Percentiles rank a stretch among this genome's conserved stretches.
phyloP scores from a whole-genome alignment of 768 basidiomycete genomes.

The Candolleomyces aberdarensis region DNA sequence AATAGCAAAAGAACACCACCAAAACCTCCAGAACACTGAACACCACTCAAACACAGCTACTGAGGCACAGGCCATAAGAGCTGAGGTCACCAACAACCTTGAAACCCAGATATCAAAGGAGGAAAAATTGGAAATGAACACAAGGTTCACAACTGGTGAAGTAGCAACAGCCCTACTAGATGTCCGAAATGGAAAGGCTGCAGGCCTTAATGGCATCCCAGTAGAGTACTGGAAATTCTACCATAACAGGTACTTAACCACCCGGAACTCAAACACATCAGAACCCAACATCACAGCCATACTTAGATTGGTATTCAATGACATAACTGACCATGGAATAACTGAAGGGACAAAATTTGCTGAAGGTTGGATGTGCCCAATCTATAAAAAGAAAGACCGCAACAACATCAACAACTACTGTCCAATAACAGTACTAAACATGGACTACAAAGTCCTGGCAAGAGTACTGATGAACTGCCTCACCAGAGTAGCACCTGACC shows the following conservation, averaged over 20 bases:
- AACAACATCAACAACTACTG: slow-evolving; percentile 28
- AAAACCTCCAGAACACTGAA: background rate
- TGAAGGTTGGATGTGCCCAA: slow-evolving; percentile 32
- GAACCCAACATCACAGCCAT: slow-evolving; percentile 9
- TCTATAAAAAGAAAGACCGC: slow-evolving; percentile 41
- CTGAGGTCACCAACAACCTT: background rate
- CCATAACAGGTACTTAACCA: background rate
- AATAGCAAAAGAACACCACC: background rate
- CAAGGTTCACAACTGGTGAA: background rate
- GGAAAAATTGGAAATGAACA: background rate
- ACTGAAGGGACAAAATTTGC: slow-evolving; percentile 17
- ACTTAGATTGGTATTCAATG: slow-evolving; percentile 15
- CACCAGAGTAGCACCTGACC: background rate
- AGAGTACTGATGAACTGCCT: slow-evolving; percentile 19
- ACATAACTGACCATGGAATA: slow-evolving; percentile 26
- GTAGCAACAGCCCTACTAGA: background rate
- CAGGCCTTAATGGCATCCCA: slow-evolving; percentile 20
- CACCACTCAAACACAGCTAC: background rate
- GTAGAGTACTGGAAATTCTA: slow-evolving; percentile 24
- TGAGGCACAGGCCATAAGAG: background rate
- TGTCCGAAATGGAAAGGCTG: slow-evolving; percentile 11
- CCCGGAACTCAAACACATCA: slow-evolving; percentile 4
- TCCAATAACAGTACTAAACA: slow-evolving; percentile 32
- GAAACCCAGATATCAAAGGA: background rate
- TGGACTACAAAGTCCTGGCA: slow-evolving; percentile 31